A percentile compares a stretch with the other conserved stretches of the same genome.
Conservation (phyloP, 495 filamentous ascomycete species). For the Neurospora pannonica region DNA sequence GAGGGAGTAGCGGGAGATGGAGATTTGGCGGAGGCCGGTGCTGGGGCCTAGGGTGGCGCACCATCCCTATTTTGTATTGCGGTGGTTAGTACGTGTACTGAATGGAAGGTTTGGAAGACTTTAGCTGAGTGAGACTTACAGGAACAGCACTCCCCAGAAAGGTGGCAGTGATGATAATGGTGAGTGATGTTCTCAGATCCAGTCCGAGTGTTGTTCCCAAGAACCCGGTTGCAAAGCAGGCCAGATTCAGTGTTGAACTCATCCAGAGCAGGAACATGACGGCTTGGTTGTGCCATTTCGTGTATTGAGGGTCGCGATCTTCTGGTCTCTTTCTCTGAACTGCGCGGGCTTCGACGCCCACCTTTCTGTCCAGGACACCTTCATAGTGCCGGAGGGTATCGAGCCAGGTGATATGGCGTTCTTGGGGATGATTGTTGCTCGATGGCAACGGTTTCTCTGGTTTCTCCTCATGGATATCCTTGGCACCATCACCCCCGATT, state of each 20-base stretch:
- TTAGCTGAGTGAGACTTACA: constrained; percentile 22
- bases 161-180: constrained; percentile 40
- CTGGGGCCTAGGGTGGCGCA: constrained; percentile 42
- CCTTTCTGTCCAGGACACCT: constrained; percentile 38
- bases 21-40: constrained; percentile 45
- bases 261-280: constrained; percentile 22
- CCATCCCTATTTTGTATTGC: constrained; percentile 14
- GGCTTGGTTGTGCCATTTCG: constrained; percentile 19
- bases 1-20: constrained; percentile 45
- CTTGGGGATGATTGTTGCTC: background rate
- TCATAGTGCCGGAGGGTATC: constrained; percentile 35
- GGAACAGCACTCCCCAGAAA: constrained; percentile 38
- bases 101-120: background rate
- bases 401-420: constrained; percentile 7
- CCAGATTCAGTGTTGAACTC: constrained; percentile 26
- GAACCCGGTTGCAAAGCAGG: constrained; percentile 43
- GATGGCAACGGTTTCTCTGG: background rate
- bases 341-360: constrained; percentile 46
- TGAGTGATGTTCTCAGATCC: constrained; percentile 40
- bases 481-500: background rate
- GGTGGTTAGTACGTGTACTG: background rate
- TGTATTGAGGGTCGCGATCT: constrained; percentile 28
- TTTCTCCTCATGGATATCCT: background rate
- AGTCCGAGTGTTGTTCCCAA: constrained; percentile 41
- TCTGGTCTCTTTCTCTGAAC: constrained; percentile 43